phyloP scores from a whole-genome alignment of 2,329 filamentous ascomycete genomes.

The Penicillium brevicompactum region DNA sequence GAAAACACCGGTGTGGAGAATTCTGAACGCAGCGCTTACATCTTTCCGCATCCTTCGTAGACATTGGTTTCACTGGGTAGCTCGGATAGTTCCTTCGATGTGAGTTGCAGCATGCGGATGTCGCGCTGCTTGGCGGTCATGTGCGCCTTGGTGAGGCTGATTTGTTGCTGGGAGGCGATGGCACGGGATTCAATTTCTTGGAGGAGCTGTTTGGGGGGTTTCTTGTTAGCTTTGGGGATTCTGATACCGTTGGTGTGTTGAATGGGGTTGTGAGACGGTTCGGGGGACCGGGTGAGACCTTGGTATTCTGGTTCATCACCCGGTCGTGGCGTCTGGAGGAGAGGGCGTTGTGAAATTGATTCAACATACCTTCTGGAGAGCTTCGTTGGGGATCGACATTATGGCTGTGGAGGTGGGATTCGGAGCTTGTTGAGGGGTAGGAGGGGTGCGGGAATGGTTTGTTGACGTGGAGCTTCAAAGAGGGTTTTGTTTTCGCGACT shows the following conservation, averaged over 20 bases:
- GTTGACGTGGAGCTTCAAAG: not conserved
- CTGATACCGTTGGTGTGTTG: not conserved
- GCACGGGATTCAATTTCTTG: constrained; percentile 94
- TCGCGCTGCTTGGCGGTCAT: constrained; percentile 85
- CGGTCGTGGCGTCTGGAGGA: not conserved
- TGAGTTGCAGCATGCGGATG: constrained; percentile 84
- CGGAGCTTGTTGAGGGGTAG: constrained; percentile 14
- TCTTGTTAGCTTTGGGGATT: not conserved
- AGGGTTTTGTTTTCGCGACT: not conserved
- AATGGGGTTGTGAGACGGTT: not conserved
- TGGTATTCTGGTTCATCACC: not conserved
- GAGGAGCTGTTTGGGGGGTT: constrained; percentile 65
- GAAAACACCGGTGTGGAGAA: not conserved
- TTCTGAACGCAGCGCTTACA: constrained; percentile 63
- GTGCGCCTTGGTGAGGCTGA: constrained; percentile 80
- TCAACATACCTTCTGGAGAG: constrained; percentile 77
- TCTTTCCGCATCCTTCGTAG: constrained; percentile 96
- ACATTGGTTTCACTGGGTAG: constrained; percentile 75
- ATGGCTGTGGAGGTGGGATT: constrained; percentile 28
- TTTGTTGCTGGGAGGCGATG: constrained; percentile 85
- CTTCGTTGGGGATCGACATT: constrained; percentile 95
- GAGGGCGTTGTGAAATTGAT: not conserved
- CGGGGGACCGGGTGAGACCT: not conserved
- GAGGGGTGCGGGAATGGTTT: constrained; percentile 10
- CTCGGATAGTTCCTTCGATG: constrained; percentile 76